Conservation (phyloP, 441 rosid genomes). For the Manihot esculenta region DNA sequence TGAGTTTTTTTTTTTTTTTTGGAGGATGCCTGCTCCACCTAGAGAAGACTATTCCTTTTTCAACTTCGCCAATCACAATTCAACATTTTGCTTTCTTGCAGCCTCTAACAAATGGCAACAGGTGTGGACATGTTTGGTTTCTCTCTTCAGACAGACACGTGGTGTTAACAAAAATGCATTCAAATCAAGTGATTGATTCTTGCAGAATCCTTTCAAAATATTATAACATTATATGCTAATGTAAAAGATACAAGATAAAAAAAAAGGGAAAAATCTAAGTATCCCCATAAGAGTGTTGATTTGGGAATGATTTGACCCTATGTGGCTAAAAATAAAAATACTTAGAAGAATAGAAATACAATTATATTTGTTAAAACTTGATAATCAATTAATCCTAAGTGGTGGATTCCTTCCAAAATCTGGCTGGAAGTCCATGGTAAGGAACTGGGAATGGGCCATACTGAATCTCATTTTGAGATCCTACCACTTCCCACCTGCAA, state of each 20-base stretch:
- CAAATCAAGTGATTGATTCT: too few species aligned
- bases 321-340: background rate
- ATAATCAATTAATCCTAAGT: conserved; percentile 7
- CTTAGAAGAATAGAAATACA: background rate
- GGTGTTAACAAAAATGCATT: background rate
- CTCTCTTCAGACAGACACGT: conserved; percentile 14
- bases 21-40: conserved; percentile 22
- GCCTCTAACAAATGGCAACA: conserved; percentile 21
- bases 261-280: background rate
- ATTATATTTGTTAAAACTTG: background rate
- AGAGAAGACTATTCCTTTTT: conserved; percentile 3
- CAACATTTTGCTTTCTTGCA: conserved; percentile 18
- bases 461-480: conserved; percentile 55
- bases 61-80: conserved; percentile 8
- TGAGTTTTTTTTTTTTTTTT: background rate
- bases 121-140: background rate
- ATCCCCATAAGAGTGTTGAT: conserved; percentile 8
- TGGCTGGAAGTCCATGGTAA: conserved; percentile 61
- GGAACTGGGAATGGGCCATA: conserved; percentile 82
- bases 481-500: conserved; percentile 71
- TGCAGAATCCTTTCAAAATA: too few species aligned
- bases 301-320: conserved; percentile 18
- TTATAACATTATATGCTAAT: background rate
- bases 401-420: conserved; percentile 53
- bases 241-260: background rate